Base-by-base conservation (phyloP, 1,284 basidiomycete species). In the Heterobasidion parviporum region DNA sequence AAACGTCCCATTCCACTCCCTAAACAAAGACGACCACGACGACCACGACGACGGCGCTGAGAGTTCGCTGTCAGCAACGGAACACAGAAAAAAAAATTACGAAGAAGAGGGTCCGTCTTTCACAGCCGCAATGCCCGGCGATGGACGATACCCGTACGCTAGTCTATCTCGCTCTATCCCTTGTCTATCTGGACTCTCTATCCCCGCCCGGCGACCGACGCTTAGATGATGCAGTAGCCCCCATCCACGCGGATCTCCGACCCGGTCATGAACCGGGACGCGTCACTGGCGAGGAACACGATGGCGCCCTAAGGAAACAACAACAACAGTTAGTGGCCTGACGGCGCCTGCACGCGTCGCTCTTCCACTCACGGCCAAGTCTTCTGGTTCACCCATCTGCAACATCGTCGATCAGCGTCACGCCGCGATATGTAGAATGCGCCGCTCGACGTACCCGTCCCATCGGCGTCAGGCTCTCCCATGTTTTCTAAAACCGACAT, bases 401-500 rank as follows among this genome's bases (percentile, higher is more conserved):
- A 58, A 56, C 10, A 44, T 56, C 10, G 53, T 7, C 10, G 61
- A 60, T 50, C 59, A 55, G 41, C 8, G 41, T n/a, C 8, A 6
- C 38, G 51, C 46, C 9, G 20, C 55, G 34, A 33, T 18, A 18
- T 18, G 18, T 18, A 56, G 10, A 46, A 52, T 43, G 26, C 48
- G 54, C n/a, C 33, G 35, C 43, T 50, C 16, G 10, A 75, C 78
- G 65, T 67, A 88, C 87, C 72, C 81, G 79, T 58, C 89, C 87
- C 89, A 96, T 92, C 0, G 95, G 94, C 6, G 94, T 97, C 65
- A 94, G 68, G 63, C 80, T 82, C 68, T 94, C 88, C 95, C 95
- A 98, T 52, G 86, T 90, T 72, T 86, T 87, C 83, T 90, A 69
- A 50, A 51, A 14, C 7, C 9, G 20, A 16, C 26, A 20, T 15